These are phyloP conservation scores for Begonia peltatifolia DNA, from an alignment of 306 rosid genomes.

Conservation along the genomic window DNA sequence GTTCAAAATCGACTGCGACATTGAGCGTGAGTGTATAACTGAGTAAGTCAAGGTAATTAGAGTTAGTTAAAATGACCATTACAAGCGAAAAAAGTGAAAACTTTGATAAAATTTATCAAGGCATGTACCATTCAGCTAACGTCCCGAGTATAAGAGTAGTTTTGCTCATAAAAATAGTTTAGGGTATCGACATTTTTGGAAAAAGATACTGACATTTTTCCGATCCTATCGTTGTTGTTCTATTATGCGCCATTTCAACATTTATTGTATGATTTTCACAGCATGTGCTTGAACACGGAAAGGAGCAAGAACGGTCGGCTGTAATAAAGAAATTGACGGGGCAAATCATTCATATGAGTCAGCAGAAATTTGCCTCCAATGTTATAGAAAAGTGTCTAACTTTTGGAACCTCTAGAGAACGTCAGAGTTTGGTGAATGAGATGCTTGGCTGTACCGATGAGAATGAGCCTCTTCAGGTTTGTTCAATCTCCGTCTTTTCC, in stretches of 20 bases:
- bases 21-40: no score
- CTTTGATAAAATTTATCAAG: no score
- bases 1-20: no score
- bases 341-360: conserved; percentile 91
- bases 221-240: no score
- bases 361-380: conserved; percentile 97
- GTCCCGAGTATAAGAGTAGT: no score
- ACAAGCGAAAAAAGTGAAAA: no score
- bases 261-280: conserved; percentile 9
- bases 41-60: no score
- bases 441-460: conserved; percentile 95
- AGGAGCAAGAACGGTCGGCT: conserved; percentile 68
- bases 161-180: no score
- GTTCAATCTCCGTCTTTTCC: neutral
- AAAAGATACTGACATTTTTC: no score
- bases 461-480: conserved; percentile 97
- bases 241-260: neutral
- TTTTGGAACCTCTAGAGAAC: conserved; percentile 69
- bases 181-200: no score
- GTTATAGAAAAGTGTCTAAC: conserved; percentile 76
- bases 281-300: conserved; percentile 94
- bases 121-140: no score
- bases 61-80: no score
- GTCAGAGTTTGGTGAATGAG: conserved; percentile 71
- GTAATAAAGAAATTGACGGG: conserved; percentile 80